Evolutionary conservation across 2,329 filamentous ascomycete species (phyloP).

Genomic region (Aspergillus clavatus): DNA sequence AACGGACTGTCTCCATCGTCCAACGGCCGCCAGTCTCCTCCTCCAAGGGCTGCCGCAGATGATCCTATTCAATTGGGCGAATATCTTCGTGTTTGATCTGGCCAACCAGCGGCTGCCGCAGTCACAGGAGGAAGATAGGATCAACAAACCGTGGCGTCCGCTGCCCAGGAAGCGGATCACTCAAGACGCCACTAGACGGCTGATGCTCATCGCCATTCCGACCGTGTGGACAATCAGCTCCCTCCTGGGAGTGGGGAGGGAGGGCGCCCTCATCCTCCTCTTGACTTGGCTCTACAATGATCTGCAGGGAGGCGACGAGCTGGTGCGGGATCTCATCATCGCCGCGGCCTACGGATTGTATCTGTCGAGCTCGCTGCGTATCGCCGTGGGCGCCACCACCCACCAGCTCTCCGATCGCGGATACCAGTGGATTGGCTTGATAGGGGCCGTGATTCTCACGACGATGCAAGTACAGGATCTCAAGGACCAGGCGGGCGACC

Average conservation of each 20-base stretch:
- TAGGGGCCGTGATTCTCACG: conserved; percentile 28
- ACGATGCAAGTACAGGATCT: conserved; percentile 41
- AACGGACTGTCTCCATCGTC: conserved; percentile 1
- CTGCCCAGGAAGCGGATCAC: conserved; percentile 27
- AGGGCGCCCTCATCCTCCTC: conserved; percentile 29
- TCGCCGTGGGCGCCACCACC: conserved; percentile 6
- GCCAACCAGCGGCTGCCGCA: conserved; percentile 37
- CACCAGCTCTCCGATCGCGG: conserved; percentile 4
- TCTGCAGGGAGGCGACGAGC: conserved; percentile 24
- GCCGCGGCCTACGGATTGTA: conserved; percentile 20
- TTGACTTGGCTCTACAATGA: conserved; percentile 44
- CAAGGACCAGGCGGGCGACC: conserved; percentile 33
- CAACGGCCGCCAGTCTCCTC: neutral
- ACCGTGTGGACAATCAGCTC: conserved; percentile 16
- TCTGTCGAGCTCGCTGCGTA: conserved; percentile 14
- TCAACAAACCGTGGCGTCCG: conserved; percentile 41
- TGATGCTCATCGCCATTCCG: conserved; percentile 24
- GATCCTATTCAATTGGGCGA: conserved; percentile 27
- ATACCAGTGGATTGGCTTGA: conserved; percentile 26
- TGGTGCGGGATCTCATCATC: conserved; percentile 25
- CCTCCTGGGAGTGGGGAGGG: conserved; percentile 19
- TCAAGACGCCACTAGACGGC: conserved; percentile 10
- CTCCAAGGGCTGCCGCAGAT: conserved; percentile 1
- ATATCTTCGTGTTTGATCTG: conserved; percentile 35
- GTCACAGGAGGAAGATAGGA: conserved; percentile 34